Percentiles rank a stretch among this genome's conserved stretches.
phyloP scores from a whole-genome alignment of 1,139 yeast genomes.

The Suhomyces coccinellae region DNA sequence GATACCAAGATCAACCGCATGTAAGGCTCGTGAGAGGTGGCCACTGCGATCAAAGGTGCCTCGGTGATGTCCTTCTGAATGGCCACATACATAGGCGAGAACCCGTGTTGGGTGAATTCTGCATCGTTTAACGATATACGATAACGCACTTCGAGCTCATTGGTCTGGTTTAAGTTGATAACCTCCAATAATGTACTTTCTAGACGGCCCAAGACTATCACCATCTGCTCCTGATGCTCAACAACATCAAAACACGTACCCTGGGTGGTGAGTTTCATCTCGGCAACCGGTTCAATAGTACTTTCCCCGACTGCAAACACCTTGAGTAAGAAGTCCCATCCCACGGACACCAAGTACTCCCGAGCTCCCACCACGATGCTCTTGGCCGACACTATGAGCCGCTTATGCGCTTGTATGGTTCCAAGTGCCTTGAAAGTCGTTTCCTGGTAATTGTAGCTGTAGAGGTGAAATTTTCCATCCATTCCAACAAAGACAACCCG shows the following conservation, averaged over 20 bases:
- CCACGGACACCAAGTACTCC: conserved; percentile 54
- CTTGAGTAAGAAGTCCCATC: conserved; percentile 57
- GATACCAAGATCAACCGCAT: conserved; percentile 61
- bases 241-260: conserved; percentile 45
- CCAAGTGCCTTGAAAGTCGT: not conserved
- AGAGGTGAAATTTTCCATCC: conserved; percentile 35
- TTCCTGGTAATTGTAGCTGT: conserved; percentile 12
- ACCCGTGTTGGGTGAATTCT: conserved; percentile 66
- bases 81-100: conserved; percentile 56
- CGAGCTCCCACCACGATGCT: conserved; percentile 17
- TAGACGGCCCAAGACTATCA: conserved; percentile 54
- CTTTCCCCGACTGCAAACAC: conserved; percentile 33
- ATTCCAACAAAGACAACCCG: conserved; percentile 37
- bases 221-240: conserved; percentile 27
- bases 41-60: conserved; percentile 48
- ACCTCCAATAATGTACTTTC: conserved; percentile 63
- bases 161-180: conserved; percentile 18
- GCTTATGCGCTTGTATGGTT: conserved; percentile 27
- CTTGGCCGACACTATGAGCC: conserved; percentile 37
- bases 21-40: conserved; percentile 75
- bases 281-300: conserved; percentile 25
- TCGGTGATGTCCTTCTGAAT: conserved; percentile 20
- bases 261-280: conserved; percentile 44
- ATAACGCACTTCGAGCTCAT: conserved; percentile 26
- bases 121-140: conserved; percentile 72